Evolutionary conservation across 208 protist species (phyloP), one percentile per base, ranked within the genome.

Genomic region (Zelonia costaricensis): DNA sequence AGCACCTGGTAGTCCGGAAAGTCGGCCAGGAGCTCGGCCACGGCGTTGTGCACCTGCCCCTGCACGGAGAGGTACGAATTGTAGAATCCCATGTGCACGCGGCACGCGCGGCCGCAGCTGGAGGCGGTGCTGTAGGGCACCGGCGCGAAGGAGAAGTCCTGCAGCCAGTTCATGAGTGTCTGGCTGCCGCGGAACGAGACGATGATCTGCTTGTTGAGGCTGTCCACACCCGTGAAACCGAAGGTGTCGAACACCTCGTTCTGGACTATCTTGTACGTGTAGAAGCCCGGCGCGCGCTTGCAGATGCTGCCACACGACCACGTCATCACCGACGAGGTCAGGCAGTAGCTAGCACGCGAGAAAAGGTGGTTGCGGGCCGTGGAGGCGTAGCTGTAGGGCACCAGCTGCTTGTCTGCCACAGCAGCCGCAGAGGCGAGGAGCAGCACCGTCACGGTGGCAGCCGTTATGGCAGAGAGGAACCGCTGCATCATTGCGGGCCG

Each of bases 161-260:
- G 15, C 16, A 40, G 1, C 31, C 35, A 40, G 36, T 57, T 57
- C 30, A 13, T 31, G 4, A 13, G 18, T 28, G 31, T 45, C 9
- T 27, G 13, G 30, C 10, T 72, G 33, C 86, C 86, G 39, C 86
- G 79, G 54, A 88, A 93, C 31, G 70, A 71, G 20, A 81, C 62
- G 2, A 93, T 62, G 62, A 93, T 78, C 4, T 47, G 56, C 36
- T 48, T 4, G 13, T 59, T 45, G 12, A 7, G 0, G 60, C 60
- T 40, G 46, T 75, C 54, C 5, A 85, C 54, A 27, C 71, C 78
- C 6, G 48, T 55, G 30, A 73, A 73, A 13, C 45, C 82, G 31
- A 68, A 38, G 0, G 75, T 83, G 36, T 54, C 56, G 1, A 35
- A 38, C 15, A 66, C 56, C 7, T 36, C 45, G 63, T 82, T 80